Evolutionary conservation across 257 asterid species (phyloP).

Genomic region (Asclepias syriaca): DNA sequence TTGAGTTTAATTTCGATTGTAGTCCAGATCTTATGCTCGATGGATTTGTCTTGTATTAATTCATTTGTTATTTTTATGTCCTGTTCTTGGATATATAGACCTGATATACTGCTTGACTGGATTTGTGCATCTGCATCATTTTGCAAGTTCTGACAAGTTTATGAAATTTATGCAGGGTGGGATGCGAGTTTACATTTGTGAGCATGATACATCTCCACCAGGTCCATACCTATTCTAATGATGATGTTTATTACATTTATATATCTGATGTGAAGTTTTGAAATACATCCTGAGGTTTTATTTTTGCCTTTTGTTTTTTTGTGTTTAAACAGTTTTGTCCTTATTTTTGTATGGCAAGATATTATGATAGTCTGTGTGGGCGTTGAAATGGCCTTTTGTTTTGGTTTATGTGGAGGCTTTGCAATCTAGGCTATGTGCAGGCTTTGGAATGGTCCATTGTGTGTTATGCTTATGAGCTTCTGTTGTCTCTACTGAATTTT

Average conservation of each 20-base stretch:
- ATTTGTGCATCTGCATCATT: background rate
- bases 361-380: background rate
- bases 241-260: background rate
- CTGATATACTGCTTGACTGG: background rate
- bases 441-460: background rate
- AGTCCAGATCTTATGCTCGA: background rate
- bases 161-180: slow-evolving; percentile 59
- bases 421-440: background rate
- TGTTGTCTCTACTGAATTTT: background rate
- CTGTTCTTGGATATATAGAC: background rate
- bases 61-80: too few species aligned
- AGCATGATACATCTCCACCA: slow-evolving; percentile 81
- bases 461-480: background rate
- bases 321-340: background rate
- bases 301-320: background rate
- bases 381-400: background rate
- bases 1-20: background rate
- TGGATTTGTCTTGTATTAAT: background rate
- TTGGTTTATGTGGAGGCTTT: background rate
- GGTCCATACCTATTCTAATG: slow-evolving; percentile 33
- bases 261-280: background rate
- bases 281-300: background rate
- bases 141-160: slow-evolving; percentile 14
- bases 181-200: slow-evolving; percentile 67
- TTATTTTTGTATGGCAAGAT: background rate